Evolutionary conservation across 2,329 filamentous ascomycete genomes (phyloP), one percentile per base, ranked within the genome.

Genomic region (Colletotrichum aenigma): DNA sequence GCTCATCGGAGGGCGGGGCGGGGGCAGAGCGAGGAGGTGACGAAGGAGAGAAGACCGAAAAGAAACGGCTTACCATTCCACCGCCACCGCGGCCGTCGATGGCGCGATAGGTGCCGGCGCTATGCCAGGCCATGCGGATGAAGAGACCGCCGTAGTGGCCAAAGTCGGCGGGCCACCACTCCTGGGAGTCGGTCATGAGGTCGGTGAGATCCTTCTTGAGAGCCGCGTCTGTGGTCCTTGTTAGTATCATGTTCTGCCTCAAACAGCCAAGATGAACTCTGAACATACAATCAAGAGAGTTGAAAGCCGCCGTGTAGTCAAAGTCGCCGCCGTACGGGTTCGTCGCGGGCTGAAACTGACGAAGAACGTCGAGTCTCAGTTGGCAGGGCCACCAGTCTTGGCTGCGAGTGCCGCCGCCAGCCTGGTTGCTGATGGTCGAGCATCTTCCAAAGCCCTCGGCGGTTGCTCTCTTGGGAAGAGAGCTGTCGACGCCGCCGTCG

Each of bases 151-250:
- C 94, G 80, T 96, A 96, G 88, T 95, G 93, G 71, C 94, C 94
- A 81, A 94, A 95, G 82, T 96, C 94, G 36, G 94, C 94, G 1
- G 94, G 94, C 94, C 94, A 96, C 91, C 91, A 95, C 55, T 94
- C 92, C 85, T 96, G 92, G 4, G 93, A 95, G 82, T 95, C 92
- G 67, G 94, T 96, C 92, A 95, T 93, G 80, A 96, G 82, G 21
- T 86, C 88, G n/a, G 87, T 80, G 8, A 96, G 85, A 82, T 96
- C 94, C 85, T 94, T 93, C 91, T 96, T 96, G 79, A 96, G 84
- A 30, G 86, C 93, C 76, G 89, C 86, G 81, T 94, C 74, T 76
- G 61, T 6, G 28, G 18, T 61, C 0, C 6, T 3, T 70, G 38
- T 74, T 58, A 70, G 71, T 24, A 9, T 38, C n/a, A 9, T 9